Evolutionary conservation across 75 land plant species (phyloP).

Genomic region (Picea glauca): DNA sequence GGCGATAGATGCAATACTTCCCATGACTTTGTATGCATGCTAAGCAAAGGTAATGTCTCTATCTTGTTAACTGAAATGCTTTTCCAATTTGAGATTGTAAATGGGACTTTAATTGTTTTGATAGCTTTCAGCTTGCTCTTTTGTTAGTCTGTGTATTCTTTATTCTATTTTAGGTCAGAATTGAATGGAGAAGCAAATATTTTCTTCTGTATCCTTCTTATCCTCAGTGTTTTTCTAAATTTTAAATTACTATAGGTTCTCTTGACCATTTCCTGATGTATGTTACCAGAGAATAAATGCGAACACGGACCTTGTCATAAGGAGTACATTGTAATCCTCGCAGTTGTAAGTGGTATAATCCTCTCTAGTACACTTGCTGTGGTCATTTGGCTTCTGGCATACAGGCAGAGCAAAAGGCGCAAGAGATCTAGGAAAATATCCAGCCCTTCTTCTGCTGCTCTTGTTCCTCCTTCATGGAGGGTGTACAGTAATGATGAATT

Average conservation of each 20-base stretch:
- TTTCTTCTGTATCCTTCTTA: background rate
- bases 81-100: conserved; percentile 12
- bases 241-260: background rate
- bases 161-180: background rate
- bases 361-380: conserved; percentile 59
- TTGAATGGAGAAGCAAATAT: background rate
- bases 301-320: conserved; percentile 49
- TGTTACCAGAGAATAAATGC: conserved; percentile 56
- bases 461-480: conserved; percentile 76
- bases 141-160: background rate
- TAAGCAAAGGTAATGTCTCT: conserved; percentile 44
- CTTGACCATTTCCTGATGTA: conserved; percentile 2
- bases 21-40: conserved; percentile 63
- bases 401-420: conserved; percentile 61
- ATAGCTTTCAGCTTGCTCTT: background rate
- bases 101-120: background rate
- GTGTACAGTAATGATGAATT: conserved; percentile 74
- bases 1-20: conserved; percentile 53
- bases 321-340: conserved; percentile 83
- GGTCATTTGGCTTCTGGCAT: conserved; percentile 79
- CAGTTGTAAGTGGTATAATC: conserved; percentile 81
- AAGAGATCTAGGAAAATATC: conserved; percentile 55
- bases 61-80: background rate
- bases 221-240: background rate
- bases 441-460: conserved; percentile 56